Evolutionary conservation across 306 rosid genomes (phyloP).

Genomic region (Vachellia pachyceras): DNA sequence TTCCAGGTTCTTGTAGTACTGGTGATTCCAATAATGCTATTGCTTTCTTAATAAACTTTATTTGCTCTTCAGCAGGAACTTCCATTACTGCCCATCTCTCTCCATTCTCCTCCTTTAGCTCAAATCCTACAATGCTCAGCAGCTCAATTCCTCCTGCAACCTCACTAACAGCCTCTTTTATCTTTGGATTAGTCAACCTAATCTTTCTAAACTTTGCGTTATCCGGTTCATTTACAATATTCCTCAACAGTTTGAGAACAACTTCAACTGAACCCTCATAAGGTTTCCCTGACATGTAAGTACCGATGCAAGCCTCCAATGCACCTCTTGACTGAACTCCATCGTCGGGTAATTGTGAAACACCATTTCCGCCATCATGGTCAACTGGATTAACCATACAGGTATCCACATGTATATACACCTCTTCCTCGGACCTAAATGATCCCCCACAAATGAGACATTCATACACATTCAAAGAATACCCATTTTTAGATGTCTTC

Average conservation of each 20-base stretch:
- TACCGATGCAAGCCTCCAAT: slow-evolving; percentile 62
- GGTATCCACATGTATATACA: slow-evolving; percentile 71
- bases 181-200: slow-evolving; percentile 84
- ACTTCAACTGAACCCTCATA: slow-evolving; percentile 70
- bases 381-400: slow-evolving; percentile 52
- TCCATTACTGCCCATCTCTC: slow-evolving; percentile 91
- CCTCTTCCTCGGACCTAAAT: slow-evolving; percentile 80
- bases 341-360: slow-evolving; percentile 32
- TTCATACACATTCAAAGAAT: slow-evolving; percentile 60
- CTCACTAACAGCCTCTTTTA: slow-evolving; percentile 74
- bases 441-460: slow-evolving; percentile 80
- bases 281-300: slow-evolving; percentile 71
- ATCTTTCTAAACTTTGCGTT: slow-evolving; percentile 82
- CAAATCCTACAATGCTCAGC: slow-evolving; percentile 75
- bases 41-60: slow-evolving; percentile 52
- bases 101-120: slow-evolving; percentile 74
- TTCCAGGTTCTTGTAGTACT: slow-evolving; percentile 47
- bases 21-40: slow-evolving; percentile 59
- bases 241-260: slow-evolving; percentile 70
- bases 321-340: slow-evolving; percentile 43
- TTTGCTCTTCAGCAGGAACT: slow-evolving; percentile 58
- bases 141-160: slow-evolving; percentile 82
- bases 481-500: slow-evolving; percentile 73
- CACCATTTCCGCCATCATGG: slow-evolving; percentile 2
- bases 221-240: slow-evolving; percentile 80